Conservation (phyloP, 441 rosid species). For the Rhodomyrtus psidioides region DNA sequence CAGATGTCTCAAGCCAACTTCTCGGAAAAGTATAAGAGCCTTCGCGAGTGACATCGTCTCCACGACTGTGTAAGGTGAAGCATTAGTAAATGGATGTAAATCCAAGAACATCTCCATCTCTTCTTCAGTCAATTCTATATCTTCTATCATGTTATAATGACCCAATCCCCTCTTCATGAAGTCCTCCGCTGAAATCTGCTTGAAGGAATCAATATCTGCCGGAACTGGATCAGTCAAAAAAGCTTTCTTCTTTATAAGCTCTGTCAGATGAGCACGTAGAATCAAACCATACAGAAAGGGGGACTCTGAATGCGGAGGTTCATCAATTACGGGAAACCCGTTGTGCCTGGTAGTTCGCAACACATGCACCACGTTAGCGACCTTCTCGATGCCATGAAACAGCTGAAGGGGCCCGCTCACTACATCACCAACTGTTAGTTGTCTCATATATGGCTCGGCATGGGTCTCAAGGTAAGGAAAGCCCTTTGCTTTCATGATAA, state of each 20-base stretch:
- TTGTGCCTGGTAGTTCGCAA: slow-evolving; percentile 62
- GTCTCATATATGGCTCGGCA: slow-evolving; percentile 86
- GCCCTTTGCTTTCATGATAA: slow-evolving; percentile 83
- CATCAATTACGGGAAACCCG: slow-evolving; percentile 76
- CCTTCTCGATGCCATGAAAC: slow-evolving; percentile 64
- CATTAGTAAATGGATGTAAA: slow-evolving; percentile 73
- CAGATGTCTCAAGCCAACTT: slow-evolving; percentile 78
- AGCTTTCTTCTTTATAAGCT: slow-evolving; percentile 54
- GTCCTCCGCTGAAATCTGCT: slow-evolving; percentile 43
- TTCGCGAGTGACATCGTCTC: slow-evolving; percentile 89
- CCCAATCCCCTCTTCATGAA: slow-evolving; percentile 81
- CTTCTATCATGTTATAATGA: slow-evolving; percentile 43
- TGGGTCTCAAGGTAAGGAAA: slow-evolving; percentile 74
- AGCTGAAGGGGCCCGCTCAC: slow-evolving; percentile 72
- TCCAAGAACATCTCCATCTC: slow-evolving; percentile 86
- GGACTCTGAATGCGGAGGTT: slow-evolving; percentile 32
- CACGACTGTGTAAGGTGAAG: slow-evolving; percentile 85
- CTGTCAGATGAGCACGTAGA: slow-evolving; percentile 67
- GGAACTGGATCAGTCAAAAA: slow-evolving; percentile 40
- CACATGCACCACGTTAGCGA: slow-evolving; percentile 56
- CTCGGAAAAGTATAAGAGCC: slow-evolving; percentile 68
- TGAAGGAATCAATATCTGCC: slow-evolving; percentile 19
- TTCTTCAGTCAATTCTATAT: slow-evolving; percentile 54
- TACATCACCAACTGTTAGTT: slow-evolving; percentile 64
- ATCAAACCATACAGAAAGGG: slow-evolving; percentile 64